phyloP scores from a whole-genome alignment of 306 rosid genomes.

The Vachellia pachyceras region DNA sequence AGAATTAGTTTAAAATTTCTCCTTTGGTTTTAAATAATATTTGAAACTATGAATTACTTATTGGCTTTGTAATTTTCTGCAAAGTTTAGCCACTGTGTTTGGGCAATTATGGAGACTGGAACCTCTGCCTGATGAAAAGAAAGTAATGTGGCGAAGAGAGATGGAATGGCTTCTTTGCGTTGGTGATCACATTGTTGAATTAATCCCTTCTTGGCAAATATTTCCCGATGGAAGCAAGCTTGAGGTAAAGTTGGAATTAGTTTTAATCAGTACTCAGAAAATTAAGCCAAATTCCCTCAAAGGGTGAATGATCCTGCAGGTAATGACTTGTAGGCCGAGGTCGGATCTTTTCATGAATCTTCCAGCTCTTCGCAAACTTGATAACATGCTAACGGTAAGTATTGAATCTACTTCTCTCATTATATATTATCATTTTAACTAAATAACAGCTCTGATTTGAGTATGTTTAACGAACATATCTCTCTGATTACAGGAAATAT shows the following conservation, averaged over 20 bases:
- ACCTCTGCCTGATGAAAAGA: conserved; percentile 72
- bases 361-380: conserved; percentile 93
- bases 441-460: not conserved
- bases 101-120: conserved; percentile 96
- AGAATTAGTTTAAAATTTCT: not conserved
- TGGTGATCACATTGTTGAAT: conserved; percentile 84
- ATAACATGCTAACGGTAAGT: conserved; percentile 94
- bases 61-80: conserved; percentile 25
- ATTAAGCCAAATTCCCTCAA: not conserved
- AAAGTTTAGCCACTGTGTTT: conserved; percentile 71
- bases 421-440: not conserved
- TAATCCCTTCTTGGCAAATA: conserved; percentile 86
- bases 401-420: conserved; percentile 8
- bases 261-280: not conserved
- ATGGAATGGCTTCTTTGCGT: conserved; percentile 88
- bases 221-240: conserved; percentile 90
- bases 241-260: conserved; percentile 60
- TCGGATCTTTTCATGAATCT: conserved; percentile 88
- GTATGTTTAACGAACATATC: not conserved
- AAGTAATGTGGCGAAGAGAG: conserved; percentile 86
- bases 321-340: conserved; percentile 97
- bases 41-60: not conserved
- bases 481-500: conserved; percentile 60
- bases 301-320: conserved; percentile 43
- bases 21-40: not conserved